These are phyloP conservation scores for Pichia pseudocactophila DNA, from an alignment of 805 yeast species.

Conservation along the genomic window DNA sequence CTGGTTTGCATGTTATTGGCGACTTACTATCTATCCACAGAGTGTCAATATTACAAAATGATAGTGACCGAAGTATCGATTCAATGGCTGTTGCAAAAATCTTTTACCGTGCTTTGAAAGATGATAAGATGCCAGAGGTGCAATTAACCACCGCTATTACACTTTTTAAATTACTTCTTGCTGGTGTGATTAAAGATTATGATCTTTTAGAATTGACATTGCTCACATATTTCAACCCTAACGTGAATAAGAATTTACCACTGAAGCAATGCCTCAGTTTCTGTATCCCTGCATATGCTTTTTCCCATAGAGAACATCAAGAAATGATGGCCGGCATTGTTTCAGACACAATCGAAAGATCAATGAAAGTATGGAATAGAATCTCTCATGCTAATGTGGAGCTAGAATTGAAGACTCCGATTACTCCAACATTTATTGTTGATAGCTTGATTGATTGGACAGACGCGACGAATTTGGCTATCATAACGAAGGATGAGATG, in stretches of 20 bases:
- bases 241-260: constrained; percentile 50
- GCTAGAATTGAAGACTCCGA: constrained; percentile 18
- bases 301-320: constrained; percentile 67
- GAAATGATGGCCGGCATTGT: constrained; percentile 52
- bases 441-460: constrained; percentile 81
- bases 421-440: constrained; percentile 44
- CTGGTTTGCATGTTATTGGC: constrained; percentile 61
- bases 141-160: constrained; percentile 85
- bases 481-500: constrained; percentile 34
- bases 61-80: constrained; percentile 47
- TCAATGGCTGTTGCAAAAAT: constrained; percentile 58
- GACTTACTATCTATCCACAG: constrained; percentile 80
- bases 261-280: constrained; percentile 75
- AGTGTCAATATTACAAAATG: constrained; percentile 49
- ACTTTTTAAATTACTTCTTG: constrained; percentile 68
- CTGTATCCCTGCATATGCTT: constrained; percentile 82
- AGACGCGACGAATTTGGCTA: constrained; percentile 61
- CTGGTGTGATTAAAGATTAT: constrained; percentile 64
- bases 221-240: constrained; percentile 67
- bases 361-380: constrained; percentile 36
- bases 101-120: constrained; percentile 56
- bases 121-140: constrained; percentile 47
- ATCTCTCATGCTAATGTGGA: constrained; percentile 30
- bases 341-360: constrained; percentile 54
- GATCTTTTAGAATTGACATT: constrained; percentile 65